These are phyloP conservation scores for Atkinsonella texensis DNA, from an alignment of 2,329 filamentous ascomycete genomes.

Conservation along the genomic window DNA sequence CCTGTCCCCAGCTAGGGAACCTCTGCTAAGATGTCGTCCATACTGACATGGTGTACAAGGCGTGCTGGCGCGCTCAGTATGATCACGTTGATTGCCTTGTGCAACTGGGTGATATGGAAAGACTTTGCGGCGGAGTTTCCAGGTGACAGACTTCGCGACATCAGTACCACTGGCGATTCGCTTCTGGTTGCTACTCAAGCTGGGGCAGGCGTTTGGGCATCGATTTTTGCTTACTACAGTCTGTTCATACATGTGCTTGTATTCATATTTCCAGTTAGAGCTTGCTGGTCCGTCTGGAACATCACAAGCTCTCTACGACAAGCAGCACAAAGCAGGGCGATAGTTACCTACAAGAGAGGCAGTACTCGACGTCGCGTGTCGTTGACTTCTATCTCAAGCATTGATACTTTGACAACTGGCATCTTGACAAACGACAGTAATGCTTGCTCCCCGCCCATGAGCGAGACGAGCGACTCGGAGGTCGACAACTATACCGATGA, in stretches of 20 bases:
- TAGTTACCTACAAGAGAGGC: constrained; percentile 34
- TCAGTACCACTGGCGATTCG: constrained; percentile 20
- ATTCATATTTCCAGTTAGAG: constrained; percentile 49
- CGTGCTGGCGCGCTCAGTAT: constrained; percentile 44
- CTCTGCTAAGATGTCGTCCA: constrained; percentile 28
- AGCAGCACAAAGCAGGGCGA: constrained; percentile 30
- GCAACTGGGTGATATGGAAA: constrained; percentile 42
- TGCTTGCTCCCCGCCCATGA: constrained; percentile 34
- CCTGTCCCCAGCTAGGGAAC: too few species aligned
- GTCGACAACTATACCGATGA: constrained; percentile 33
- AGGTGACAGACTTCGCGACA: constrained; percentile 30
- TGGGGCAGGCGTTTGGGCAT: constrained; percentile 38
- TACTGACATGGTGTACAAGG: constrained; percentile 42
- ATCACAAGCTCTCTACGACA: constrained; percentile 39
- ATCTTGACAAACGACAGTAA: constrained; percentile 34
- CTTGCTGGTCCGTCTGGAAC: constrained; percentile 48
- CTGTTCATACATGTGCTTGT: constrained; percentile 53
- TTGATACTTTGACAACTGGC: constrained; percentile 40
- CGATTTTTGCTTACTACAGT: constrained; percentile 51
- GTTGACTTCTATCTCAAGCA: constrained; percentile 42
- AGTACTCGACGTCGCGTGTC: constrained; percentile 38
- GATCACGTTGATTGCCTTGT: constrained; percentile 34
- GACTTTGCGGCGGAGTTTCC: constrained; percentile 33
- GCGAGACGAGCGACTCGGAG: constrained; percentile 40
- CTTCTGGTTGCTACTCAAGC: constrained; percentile 19